Percentiles rank a stretch among this genome's conserved stretches.
Conservation (phyloP, 140 eudicot genomes). For the Flaveria floridana region DNA sequence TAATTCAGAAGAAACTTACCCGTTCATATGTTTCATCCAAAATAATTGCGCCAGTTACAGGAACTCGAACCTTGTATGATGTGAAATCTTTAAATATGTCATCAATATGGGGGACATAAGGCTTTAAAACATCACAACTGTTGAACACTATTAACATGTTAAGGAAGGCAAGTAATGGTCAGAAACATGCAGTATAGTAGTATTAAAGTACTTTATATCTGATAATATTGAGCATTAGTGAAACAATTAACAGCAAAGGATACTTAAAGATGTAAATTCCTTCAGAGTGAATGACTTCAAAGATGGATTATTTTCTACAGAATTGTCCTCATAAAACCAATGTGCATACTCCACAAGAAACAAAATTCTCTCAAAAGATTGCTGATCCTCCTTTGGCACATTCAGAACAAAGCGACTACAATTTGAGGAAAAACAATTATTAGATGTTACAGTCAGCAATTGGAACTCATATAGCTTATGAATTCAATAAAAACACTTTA, state of each 20-base stretch:
- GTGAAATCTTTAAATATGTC: conserved; percentile 96
- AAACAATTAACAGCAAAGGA: conserved; percentile 42
- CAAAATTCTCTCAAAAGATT: conserved; percentile 90
- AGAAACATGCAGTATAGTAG: background rate
- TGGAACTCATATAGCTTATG: background rate
- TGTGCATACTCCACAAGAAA: conserved; percentile 98
- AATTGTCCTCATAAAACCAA: conserved; percentile 96
- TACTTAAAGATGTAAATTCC: conserved; percentile 92
- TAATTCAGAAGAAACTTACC: conserved; percentile 45
- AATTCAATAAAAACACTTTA: conserved; percentile 1
- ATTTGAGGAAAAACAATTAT: conserved; percentile 14
- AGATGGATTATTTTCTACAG: conserved; percentile 92
- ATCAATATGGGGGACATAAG: conserved; percentile 88
- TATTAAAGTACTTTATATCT: background rate
- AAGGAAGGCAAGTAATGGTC: conserved; percentile 42
- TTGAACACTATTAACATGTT: conserved; percentile 70
- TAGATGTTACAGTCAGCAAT: conserved; percentile 5
- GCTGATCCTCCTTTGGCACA: conserved; percentile 96
- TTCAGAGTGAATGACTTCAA: conserved; percentile 83
- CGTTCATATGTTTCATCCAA: conserved; percentile 89
- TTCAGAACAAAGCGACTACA: conserved; percentile 94
- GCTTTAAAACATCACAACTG: conserved; percentile 91
- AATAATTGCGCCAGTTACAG: conserved; percentile 96
- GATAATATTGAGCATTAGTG: background rate
- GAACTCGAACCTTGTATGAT: conserved; percentile 96